Evolutionary conservation across 78 protist genomes (phyloP), one percentile per base, ranked within the genome.

Genomic region (Chrysochromulina tobinii): DNA sequence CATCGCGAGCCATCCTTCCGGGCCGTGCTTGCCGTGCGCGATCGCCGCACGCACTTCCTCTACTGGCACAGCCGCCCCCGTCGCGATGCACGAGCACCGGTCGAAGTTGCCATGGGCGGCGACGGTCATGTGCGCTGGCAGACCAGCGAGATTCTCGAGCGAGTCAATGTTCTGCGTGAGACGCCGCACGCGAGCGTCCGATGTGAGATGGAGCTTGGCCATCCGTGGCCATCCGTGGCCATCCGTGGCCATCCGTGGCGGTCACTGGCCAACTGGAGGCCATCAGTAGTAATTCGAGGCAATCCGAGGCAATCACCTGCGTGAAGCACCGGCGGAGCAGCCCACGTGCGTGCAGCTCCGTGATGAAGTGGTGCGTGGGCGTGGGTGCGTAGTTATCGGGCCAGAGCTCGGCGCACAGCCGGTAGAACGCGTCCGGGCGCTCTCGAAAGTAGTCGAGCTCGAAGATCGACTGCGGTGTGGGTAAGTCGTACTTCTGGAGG

Each of bases 141-240:
- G 14, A 21, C 95, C 95, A 1, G 93, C 93, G 21, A 38, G 90
- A 53, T 2, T 38, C 81, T 93, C 95, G n/a, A 93, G 84, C 12
- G 81, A 50, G 83, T 93, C 95, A 38, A 93, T 93, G 88, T 93
- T 93, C 38, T 93, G 95, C 64, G 38, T 38, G 38, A 38, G 38
- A 38, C 38, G 38, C 38, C 38, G 38, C 38, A 38, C 38, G 38
- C 38, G 38, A 38, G 38, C 38, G 38, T 38, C 38, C 38, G 38
- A 38, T 38, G 38, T 38, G 38, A 38, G 38, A 38, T 38, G 38
- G 38, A 38, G 38, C 38, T 38, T 38, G 38, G 38, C 38, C 38
- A 38, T 38, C 38, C 38, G 38, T 38, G 38, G 38, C 38, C 38
- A 38, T 38, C 38, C 38, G 38, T 38, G 38, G 38, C 38, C 38